Base-by-base conservation (phyloP, 1,284 basidiomycete species). In the Peniophora sp. region DNA sequence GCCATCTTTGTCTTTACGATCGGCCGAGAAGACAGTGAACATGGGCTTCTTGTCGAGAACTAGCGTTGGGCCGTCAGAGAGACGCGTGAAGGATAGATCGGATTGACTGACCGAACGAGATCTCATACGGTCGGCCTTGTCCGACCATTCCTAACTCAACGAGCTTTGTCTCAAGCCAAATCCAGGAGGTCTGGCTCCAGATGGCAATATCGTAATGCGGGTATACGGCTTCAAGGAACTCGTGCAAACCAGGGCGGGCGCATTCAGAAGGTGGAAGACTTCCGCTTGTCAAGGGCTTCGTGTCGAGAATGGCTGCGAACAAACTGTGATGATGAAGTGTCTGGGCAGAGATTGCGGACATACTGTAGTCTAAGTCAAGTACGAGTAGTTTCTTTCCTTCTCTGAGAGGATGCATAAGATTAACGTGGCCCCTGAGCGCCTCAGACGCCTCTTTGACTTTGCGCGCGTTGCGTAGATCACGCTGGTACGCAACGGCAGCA, bases 151-250 rank as follows among this genome's bases (percentile, higher is more conserved):
- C 88, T 22, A 96, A 75, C 65, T 96, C 92, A 15, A 90, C 81
- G 3, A 97, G 75, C 68, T 96, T 97, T 27, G 84, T 82, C 66
- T 97, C 93, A 24, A 96, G 74, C 92, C 92, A 96, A 47, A 91
- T 75, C 92, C 92, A 94, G 55, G 81, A 85, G 1, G 92, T 95
- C 66, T 88, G 84, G 3, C 83, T 89, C 89, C 90, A 92, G 51
- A 92, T 83, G 58, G 85, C 88, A 54, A 93, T 88, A 59, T 94
- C 90, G 63, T 93, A 93, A 62, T 83, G 72, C 3, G 83, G 83
- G 58, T 93, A 92, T 50, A 90, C 73, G 5, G 81, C 73, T 60
- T 83, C 78, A 51, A 95, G 71, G 60, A 97, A 92, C 59, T 91
- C 84, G 60, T 96, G 92, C 22, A 97, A 70, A 9, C 81, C 74